phyloP scores from a whole-genome alignment of 192 early-diverging fungal species.

The Chytriomyces confervae region DNA sequence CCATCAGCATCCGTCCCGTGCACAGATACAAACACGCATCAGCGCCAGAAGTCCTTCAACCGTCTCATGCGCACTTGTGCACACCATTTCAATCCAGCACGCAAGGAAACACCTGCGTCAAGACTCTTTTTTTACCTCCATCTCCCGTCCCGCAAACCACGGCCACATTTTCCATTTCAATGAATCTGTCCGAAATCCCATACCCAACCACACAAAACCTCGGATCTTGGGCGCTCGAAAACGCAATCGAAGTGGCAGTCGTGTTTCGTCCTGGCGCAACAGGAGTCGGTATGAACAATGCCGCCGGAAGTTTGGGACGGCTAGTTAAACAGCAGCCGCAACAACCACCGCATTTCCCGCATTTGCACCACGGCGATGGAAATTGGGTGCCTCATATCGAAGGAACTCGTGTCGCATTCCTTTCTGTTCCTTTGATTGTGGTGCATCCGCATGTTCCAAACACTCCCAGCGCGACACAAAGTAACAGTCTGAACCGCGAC shows the following conservation, averaged over 20 bases:
- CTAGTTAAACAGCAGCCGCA: conserved; percentile 7
- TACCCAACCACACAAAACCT: conserved; percentile 25
- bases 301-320: neutral
- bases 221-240: conserved; percentile 24
- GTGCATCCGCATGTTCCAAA: conserved; percentile 12
- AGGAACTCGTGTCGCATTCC: conserved; percentile 6
- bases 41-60: neutral
- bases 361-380: conserved; percentile 15
- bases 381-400: neutral
- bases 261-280: neutral
- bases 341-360: neutral
- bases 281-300: conserved; percentile 2
- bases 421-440: neutral
- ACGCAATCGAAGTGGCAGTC: conserved; percentile 18
- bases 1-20: conserved; percentile 14
- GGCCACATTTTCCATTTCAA: neutral
- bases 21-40: conserved; percentile 15
- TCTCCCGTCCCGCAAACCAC: neutral
- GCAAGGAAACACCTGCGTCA: neutral
- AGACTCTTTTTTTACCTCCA: neutral
- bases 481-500: neutral
- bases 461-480: neutral
- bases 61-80: conserved; percentile 12
- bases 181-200: neutral
- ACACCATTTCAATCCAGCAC: conserved; percentile 13